phyloP scores from a whole-genome alignment of 78 protist species.

The Speleostelium caveatum region DNA sequence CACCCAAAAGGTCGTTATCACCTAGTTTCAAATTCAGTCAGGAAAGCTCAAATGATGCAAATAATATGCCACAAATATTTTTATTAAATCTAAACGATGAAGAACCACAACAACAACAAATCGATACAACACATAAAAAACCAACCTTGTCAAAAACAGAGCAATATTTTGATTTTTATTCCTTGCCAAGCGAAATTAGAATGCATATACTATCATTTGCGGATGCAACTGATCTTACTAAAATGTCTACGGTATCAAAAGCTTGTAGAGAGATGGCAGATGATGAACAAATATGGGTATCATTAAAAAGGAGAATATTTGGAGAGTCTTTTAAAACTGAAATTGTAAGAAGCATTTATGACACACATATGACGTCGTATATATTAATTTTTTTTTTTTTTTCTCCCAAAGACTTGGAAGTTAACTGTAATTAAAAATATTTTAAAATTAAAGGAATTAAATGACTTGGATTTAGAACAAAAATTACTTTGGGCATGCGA shows the following conservation, averaged over 20 bases:
- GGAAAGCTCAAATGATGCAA: not conserved
- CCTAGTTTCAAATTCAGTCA: not conserved
- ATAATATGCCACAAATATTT: not conserved
- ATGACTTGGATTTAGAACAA: slow-evolving; percentile 29
- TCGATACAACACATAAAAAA: not conserved
- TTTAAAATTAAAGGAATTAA: slow-evolving; percentile 16
- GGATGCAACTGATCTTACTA: slow-evolving; percentile 56
- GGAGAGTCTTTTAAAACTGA: slow-evolving; percentile 50
- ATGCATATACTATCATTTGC: slow-evolving; percentile 74
- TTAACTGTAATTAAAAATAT: slow-evolving; percentile 43
- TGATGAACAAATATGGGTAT: slow-evolving; percentile 71
- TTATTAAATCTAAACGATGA: not conserved
- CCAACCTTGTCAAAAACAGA: not conserved
- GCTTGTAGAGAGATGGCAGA: slow-evolving; percentile 44
- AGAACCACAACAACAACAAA: not conserved
- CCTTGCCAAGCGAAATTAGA: slow-evolving; percentile 55
- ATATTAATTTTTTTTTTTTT: not conserved
- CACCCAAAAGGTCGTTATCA: not conserved
- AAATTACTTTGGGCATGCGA: slow-evolving; percentile 76
- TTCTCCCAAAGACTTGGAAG: slow-evolving; percentile 39
- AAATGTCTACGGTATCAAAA: slow-evolving; percentile 12
- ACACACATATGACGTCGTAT: not conserved
- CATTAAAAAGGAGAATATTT: slow-evolving; percentile 20
- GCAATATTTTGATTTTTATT: slow-evolving; percentile 52
- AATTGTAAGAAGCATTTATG: not conserved